Evolutionary conservation across 805 yeast genomes (phyloP), one percentile per base, ranked within the genome.

Genomic region (Metschnikowia dekortorum): DNA sequence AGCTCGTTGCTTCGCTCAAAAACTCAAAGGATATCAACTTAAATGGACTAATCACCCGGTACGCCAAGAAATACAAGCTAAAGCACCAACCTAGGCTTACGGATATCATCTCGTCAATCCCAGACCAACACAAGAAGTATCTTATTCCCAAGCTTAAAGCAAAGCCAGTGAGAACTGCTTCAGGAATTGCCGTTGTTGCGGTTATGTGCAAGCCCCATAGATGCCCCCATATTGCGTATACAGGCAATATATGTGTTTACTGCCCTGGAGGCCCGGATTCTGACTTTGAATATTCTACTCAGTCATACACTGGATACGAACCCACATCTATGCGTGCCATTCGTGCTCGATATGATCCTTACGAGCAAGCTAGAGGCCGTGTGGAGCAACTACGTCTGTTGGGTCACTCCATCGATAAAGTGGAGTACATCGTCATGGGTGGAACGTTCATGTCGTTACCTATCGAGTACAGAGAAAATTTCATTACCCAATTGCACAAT

Each of bases 311-410:
- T 0, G 99, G 99, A 36, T 94, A 94, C 64, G 99, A 94, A 67
- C 99, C 99, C 8, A 94, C 99, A 0, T 90, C 97, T 0, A 94
- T 94, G 99, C 80, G 99, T 61, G 99, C 99, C n/a, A 94, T 94
- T 54, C 78, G 99, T 60, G 99, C 99, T 0, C 81, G 99, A 61
- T 94, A 94, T 64, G 99, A 94, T 67, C 98, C 99, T 1, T 94
- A 89, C 64, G 99, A 94, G 69, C 99, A 94, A 68, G 97, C 98
- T 6, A 79, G 99, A 64, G 99, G 99, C 44, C 83, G 99, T 67
- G 85, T 94, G 37, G 99, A 94, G 63, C 99, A 94, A 74, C 77
- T 94, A 55, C 82, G 96, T 58, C 97, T 87, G 67, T 76, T 94
- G 53, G 99, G 99, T 11, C 99, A 94, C 64, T 85, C 96, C 1